These are phyloP conservation scores for Bauhinia variegata DNA, from an alignment of 306 rosid species.

Conservation along the genomic window DNA sequence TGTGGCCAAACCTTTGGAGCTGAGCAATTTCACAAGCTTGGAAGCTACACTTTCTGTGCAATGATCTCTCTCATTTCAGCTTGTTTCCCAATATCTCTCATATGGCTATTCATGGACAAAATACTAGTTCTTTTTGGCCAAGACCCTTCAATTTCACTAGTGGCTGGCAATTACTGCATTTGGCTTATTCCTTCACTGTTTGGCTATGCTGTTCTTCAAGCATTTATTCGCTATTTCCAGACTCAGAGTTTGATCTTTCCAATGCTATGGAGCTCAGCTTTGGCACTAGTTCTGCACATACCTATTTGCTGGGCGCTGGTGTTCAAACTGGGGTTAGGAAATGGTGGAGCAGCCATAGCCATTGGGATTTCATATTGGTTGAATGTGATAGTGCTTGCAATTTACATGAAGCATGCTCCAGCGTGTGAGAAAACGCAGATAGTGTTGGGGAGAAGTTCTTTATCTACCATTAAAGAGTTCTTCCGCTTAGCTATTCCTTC, in stretches of 20 bases:
- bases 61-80: slow-evolving; percentile 36
- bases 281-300: slow-evolving; percentile 38
- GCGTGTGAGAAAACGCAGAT: slow-evolving; percentile 42
- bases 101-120: slow-evolving; percentile 51
- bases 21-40: slow-evolving; percentile 46
- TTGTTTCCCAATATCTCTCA: slow-evolving; percentile 45
- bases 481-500: slow-evolving; percentile 34
- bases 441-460: slow-evolving; percentile 17
- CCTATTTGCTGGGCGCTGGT: slow-evolving; percentile 50
- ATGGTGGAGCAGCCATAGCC: slow-evolving; percentile 52
- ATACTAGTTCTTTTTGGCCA: slow-evolving; percentile 43
- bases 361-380: slow-evolving; percentile 53
- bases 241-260: slow-evolving; percentile 48
- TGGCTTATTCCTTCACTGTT: slow-evolving; percentile 47
- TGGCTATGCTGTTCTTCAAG: slow-evolving; percentile 45
- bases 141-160: slow-evolving; percentile 44
- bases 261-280: slow-evolving; percentile 35
- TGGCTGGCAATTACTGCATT: slow-evolving; percentile 42
- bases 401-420: slow-evolving; percentile 36
- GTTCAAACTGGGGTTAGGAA: slow-evolving; percentile 34
- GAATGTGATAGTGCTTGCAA: slow-evolving; percentile 26
- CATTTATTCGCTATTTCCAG: slow-evolving; percentile 42
- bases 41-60: slow-evolving; percentile 41
- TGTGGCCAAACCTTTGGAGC: slow-evolving; percentile 57
- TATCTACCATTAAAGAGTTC: slow-evolving; percentile 13